These are phyloP conservation scores for Calonectria ilicicola DNA, from an alignment of 2,329 filamentous ascomycete species.

Conservation along the genomic window DNA sequence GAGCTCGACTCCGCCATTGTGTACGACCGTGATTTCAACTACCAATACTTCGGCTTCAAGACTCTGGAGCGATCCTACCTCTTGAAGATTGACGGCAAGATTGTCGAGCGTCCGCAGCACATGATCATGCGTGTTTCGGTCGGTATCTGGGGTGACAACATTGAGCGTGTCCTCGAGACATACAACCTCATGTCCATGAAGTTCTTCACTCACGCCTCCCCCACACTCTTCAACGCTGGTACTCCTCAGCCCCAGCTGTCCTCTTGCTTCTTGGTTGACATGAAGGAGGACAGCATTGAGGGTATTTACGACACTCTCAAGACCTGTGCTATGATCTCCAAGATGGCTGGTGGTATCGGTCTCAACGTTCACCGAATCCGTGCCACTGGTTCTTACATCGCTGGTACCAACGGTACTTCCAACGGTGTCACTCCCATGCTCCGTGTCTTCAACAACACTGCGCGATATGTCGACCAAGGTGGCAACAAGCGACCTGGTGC, in stretches of 20 bases:
- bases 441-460: slow-evolving; percentile 99
- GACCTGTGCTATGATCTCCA: slow-evolving; percentile 99
- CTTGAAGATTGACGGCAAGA: slow-evolving; percentile 93
- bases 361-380: slow-evolving; percentile 97
- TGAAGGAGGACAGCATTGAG: slow-evolving; percentile 99
- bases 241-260: slow-evolving; percentile 95
- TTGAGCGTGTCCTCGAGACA: slow-evolving; percentile 95
- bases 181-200: slow-evolving; percentile 99
- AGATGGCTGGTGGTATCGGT: slow-evolving; percentile 98
- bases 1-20: slow-evolving; percentile 99
- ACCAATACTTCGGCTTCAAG: slow-evolving; percentile 99
- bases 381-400: slow-evolving; percentile 97
- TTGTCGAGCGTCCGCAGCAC: slow-evolving; percentile 97
- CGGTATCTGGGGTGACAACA: slow-evolving; percentile 94
- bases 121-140: slow-evolving; percentile 99
- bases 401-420: slow-evolving; percentile 96
- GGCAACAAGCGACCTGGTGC: slow-evolving; percentile 99
- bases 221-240: slow-evolving; percentile 97
- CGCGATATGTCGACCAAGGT: slow-evolving; percentile 97
- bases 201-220: slow-evolving; percentile 97
- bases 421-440: slow-evolving; percentile 99
- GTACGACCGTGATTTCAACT: slow-evolving; percentile 99
- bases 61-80: slow-evolving; percentile 98
- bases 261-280: slow-evolving; percentile 98
- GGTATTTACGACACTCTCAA: slow-evolving; percentile 99